Percentiles rank a stretch among this genome's conserved stretches.
Evolutionary conservation across 495 filamentous ascomycete genomes (phyloP).

Genomic region (Penicillium alfredii): DNA sequence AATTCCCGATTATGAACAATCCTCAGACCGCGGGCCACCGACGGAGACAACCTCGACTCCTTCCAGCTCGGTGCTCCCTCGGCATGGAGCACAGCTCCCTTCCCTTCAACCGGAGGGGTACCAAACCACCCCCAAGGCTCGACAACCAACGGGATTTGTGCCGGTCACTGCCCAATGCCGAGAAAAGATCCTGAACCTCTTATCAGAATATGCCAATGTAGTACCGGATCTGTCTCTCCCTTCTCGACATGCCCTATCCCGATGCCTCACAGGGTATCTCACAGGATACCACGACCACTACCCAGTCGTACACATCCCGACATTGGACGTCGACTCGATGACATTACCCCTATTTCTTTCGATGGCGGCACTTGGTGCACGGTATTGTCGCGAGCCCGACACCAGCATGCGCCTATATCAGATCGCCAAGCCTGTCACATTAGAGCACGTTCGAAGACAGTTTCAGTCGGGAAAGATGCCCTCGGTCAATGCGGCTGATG

Average conservation of each 20-base stretch:
- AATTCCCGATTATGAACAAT: slow-evolving; percentile 24
- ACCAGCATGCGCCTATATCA: slow-evolving; percentile 45
- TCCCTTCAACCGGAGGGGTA: slow-evolving; percentile 35
- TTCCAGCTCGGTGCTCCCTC: slow-evolving; percentile 32
- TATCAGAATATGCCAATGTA: slow-evolving; percentile 29
- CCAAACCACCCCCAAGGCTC: slow-evolving; percentile 24
- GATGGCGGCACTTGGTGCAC: slow-evolving; percentile 58
- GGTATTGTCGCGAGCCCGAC: slow-evolving; percentile 49
- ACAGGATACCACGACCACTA: slow-evolving; percentile 64
- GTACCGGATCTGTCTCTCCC: slow-evolving; percentile 33
- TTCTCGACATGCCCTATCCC: slow-evolving; percentile 57
- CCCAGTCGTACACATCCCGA: slow-evolving; percentile 63
- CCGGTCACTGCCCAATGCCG: slow-evolving; percentile 33
- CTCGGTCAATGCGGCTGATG: slow-evolving; percentile 12
- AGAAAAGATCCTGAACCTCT: slow-evolving; percentile 22
- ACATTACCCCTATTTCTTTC: slow-evolving; percentile 58
- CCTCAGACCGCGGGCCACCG: slow-evolving; percentile 13
- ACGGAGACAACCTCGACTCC: slow-evolving; percentile 22
- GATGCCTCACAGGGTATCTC: slow-evolving; percentile 62
- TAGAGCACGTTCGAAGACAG: slow-evolving; percentile 33
- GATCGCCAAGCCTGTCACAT: slow-evolving; percentile 33
- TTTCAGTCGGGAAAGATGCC: slow-evolving; percentile 23
- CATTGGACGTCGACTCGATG: slow-evolving; percentile 47
- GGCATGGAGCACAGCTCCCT: slow-evolving; percentile 36
- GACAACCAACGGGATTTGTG: slow-evolving; percentile 28